Percentiles rank a stretch among this genome's conserved stretches.
phyloP scores from a whole-genome alignment of 768 basidiomycete species.

The Lactarius hengduanensis region DNA sequence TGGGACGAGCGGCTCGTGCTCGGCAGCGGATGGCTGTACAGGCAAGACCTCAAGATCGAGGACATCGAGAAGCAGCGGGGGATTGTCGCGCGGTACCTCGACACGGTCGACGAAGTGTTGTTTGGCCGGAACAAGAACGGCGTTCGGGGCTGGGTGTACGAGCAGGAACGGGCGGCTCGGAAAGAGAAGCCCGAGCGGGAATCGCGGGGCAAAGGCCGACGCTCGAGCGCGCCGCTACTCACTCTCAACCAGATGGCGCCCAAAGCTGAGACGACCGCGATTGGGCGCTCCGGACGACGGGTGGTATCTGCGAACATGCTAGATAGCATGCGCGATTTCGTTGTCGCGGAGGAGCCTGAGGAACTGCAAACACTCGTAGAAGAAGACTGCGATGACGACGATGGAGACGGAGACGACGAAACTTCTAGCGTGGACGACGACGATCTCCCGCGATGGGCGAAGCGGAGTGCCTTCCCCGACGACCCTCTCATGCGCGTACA shows the following conservation, averaged over 20 bases:
- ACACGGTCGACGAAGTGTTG: constrained; percentile 73
- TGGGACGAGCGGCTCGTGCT: constrained; percentile 84
- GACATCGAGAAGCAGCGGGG: constrained; percentile 57
- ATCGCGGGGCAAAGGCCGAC: constrained; percentile 40
- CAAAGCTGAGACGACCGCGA: not conserved
- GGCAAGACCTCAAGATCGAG: constrained; percentile 55
- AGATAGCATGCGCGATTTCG: constrained; percentile 49
- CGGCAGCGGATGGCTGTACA: constrained; percentile 81
- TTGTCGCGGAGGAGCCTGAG: constrained; percentile 54
- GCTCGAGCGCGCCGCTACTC: constrained; percentile 46
- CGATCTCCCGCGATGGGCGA: constrained; percentile 78
- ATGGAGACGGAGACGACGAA: not conserved
- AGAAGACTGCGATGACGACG: constrained; percentile 36
- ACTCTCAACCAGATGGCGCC: constrained; percentile 33
- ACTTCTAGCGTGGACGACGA: constrained; percentile 56
- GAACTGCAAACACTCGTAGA: constrained; percentile 49
- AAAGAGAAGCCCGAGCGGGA: constrained; percentile 43
- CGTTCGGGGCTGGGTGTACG: constrained; percentile 49
- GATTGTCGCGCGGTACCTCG: constrained; percentile 60
- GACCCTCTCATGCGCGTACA: constrained; percentile 63
- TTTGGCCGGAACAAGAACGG: constrained; percentile 59
- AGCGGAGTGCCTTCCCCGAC: constrained; percentile 50
- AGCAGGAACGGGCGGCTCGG: constrained; percentile 46
- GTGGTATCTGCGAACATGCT: constrained; percentile 63
- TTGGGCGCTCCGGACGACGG: constrained; percentile 40